Evolutionary conservation across 1,284 basidiomycete genomes (phyloP).

Genomic region (Chondrostereum purpureum): DNA sequence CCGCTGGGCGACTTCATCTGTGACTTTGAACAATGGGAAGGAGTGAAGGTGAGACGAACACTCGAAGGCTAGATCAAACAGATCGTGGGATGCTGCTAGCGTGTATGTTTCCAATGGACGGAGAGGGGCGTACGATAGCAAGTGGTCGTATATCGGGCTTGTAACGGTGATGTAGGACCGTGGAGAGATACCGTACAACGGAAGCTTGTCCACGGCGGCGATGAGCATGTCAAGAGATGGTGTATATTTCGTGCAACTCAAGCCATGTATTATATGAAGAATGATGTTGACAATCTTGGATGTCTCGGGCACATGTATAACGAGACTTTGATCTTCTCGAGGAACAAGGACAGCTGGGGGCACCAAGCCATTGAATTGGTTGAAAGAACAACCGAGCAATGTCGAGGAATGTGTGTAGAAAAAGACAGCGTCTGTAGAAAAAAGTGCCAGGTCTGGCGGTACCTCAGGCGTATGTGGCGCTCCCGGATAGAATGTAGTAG

Average conservation of each 20-base stretch:
- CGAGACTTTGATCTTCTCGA: slow-evolving; percentile 31
- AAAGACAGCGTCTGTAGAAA: slow-evolving; percentile 70
- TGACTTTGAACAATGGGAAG: slow-evolving; percentile 46
- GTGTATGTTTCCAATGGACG: slow-evolving; percentile 53
- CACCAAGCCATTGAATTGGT: slow-evolving; percentile 46
- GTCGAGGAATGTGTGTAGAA: slow-evolving; percentile 57
- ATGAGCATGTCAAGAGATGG: slow-evolving; percentile 45
- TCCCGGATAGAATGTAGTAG: slow-evolving; percentile 71
- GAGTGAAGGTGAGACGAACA: slow-evolving; percentile 56
- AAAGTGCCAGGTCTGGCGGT: slow-evolving; percentile 54
- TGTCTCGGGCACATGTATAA: slow-evolving; percentile 42
- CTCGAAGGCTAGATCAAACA: slow-evolving; percentile 53
- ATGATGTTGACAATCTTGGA: slow-evolving; percentile 54
- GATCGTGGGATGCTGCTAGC: slow-evolving; percentile 47
- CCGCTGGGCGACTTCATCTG: slow-evolving; percentile 50
- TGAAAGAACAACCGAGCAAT: slow-evolving; percentile 45
- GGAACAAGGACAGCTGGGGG: slow-evolving; percentile 27
- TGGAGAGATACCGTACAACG: slow-evolving; percentile 45
- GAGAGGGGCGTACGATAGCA: slow-evolving; percentile 50
- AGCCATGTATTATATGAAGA: slow-evolving; percentile 52
- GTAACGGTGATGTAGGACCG: slow-evolving; percentile 32
- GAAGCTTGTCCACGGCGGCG: slow-evolving; percentile 40
- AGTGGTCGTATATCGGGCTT: slow-evolving; percentile 36
- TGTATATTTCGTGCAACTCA: slow-evolving; percentile 55
- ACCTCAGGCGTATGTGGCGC: slow-evolving; percentile 48